Evolutionary conservation across 2,329 filamentous ascomycete genomes (phyloP).

Genomic region (Diaporthe ampelina): DNA sequence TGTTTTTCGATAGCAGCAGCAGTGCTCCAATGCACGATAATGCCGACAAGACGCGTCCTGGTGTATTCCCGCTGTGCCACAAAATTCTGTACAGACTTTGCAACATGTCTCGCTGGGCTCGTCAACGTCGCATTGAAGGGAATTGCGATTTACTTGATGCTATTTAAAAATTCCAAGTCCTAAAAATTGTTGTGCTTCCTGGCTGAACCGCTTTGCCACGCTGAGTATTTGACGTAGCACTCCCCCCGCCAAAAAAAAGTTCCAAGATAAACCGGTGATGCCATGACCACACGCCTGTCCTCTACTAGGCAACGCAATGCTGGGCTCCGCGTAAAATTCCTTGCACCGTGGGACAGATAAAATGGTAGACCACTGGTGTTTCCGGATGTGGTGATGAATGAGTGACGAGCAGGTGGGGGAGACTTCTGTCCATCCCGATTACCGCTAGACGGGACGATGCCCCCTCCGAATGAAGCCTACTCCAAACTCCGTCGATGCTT

Average conservation of each 20-base stretch:
- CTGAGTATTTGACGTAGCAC: conserved; percentile 5
- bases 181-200: not conserved
- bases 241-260: not conserved
- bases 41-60: not conserved
- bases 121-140: not conserved
- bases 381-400: conserved; percentile 4
- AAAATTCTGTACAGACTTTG: not conserved
- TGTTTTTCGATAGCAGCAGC: not conserved
- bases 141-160: conserved; percentile 19
- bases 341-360: not conserved
- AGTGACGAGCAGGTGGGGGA: conserved; percentile 18
- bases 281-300: not conserved
- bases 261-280: conserved; percentile 8
- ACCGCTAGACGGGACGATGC: not conserved
- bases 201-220: not conserved
- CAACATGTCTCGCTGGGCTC: not conserved
- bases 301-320: conserved; percentile 24
- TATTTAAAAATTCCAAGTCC: not conserved
- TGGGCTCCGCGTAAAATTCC: not conserved
- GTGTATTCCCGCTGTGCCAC: not conserved
- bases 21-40: not conserved
- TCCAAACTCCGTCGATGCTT: conserved; percentile 35
- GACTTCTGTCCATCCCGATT: conserved; percentile 9
- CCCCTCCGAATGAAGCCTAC: conserved; percentile 22
- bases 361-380: not conserved